Conservation (phyloP, 345 rosid genomes). For the Cochlearia excelsa region DNA sequence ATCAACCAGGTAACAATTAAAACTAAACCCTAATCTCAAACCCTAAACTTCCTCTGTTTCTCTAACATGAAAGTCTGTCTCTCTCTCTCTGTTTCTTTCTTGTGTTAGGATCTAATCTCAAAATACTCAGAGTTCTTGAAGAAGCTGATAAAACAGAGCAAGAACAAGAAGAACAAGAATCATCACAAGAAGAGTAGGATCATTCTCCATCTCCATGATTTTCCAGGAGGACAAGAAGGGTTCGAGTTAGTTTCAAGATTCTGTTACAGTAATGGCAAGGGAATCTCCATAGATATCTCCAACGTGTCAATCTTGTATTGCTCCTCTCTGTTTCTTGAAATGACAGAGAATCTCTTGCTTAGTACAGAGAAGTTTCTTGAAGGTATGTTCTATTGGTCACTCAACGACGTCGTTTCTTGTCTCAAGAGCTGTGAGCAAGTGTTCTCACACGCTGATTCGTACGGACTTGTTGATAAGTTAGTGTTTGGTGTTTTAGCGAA, state of each 20-base stretch:
- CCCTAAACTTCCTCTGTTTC: not conserved
- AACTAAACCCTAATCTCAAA: not conserved
- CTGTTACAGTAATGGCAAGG: slow-evolving; percentile 56
- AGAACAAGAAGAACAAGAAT: slow-evolving; percentile 35
- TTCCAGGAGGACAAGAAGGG: slow-evolving; percentile 69
- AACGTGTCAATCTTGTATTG: slow-evolving; percentile 59
- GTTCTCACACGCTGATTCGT: slow-evolving; percentile 51
- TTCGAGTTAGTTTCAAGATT: slow-evolving; percentile 66
- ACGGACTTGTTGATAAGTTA: slow-evolving; percentile 52
- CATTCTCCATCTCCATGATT: slow-evolving; percentile 44
- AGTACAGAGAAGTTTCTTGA: slow-evolving; percentile 56
- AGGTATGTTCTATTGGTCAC: slow-evolving; percentile 61
- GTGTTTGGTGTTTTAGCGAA: slow-evolving; percentile 53
- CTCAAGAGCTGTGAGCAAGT: slow-evolving; percentile 61
- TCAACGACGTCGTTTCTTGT: slow-evolving; percentile 48
- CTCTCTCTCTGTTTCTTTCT: slow-evolving; percentile 21
- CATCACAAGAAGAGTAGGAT: slow-evolving; percentile 41
- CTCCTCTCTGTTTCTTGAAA: slow-evolving; percentile 58
- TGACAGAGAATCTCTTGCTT: slow-evolving; percentile 63
- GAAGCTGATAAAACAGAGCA: slow-evolving; percentile 48
- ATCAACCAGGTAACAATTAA: slow-evolving; percentile 45
- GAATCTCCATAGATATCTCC: slow-evolving; percentile 45
- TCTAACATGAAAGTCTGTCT: not conserved
- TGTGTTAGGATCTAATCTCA: slow-evolving; percentile 44
- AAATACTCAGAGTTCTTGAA: slow-evolving; percentile 54